These are phyloP conservation scores for Ophiostoma sp. DNA, from an alignment of 2,329 filamentous ascomycete genomes.

Conservation along the genomic window DNA sequence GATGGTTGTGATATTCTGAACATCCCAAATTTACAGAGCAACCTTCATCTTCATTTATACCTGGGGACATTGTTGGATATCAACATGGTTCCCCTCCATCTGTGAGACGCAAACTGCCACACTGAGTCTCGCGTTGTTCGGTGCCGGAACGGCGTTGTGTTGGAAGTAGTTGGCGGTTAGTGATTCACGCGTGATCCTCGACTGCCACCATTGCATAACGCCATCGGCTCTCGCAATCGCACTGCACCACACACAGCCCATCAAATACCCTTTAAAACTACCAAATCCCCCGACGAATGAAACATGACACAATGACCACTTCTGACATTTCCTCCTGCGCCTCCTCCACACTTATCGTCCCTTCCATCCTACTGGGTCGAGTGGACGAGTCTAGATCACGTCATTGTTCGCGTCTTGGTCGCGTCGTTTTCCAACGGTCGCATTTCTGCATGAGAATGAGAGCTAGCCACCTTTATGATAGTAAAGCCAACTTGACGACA, in stretches of 20 bases:
- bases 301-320: background rate
- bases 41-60: background rate
- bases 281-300: background rate
- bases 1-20: background rate
- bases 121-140: background rate
- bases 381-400: background rate
- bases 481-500: background rate
- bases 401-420: background rate
- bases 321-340: background rate
- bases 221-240: constrained; percentile 2
- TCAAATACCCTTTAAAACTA: too few species aligned
- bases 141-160: constrained; percentile 3
- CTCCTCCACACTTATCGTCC: background rate
- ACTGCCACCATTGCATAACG: constrained; percentile 8
- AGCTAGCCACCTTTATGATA: too few species aligned
- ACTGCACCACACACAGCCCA: too few species aligned
- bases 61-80: background rate
- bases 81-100: background rate
- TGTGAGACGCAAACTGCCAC: background rate
- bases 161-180: background rate
- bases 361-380: background rate
- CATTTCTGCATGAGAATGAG: background rate
- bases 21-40: background rate
- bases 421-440: background rate
- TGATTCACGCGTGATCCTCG: constrained; percentile 1